Evolutionary conservation across 2,329 filamentous ascomycete species (phyloP), one percentile per base, ranked within the genome.

Genomic region (Colletotrichum scovillei): DNA sequence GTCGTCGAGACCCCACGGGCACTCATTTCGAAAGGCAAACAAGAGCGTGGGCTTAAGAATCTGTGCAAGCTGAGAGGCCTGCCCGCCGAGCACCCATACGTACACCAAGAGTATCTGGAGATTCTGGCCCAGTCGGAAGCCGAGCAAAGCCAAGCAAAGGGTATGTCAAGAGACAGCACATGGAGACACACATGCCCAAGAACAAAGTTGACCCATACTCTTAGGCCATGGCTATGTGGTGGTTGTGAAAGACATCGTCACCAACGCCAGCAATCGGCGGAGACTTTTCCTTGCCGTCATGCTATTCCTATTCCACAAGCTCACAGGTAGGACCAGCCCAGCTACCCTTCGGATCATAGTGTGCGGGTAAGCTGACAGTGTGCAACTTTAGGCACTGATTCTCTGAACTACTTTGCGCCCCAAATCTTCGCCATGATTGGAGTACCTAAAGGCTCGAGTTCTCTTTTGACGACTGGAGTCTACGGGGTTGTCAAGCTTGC

Each of bases 321-420:
- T 84, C 28, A 85, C 82, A 2, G 83, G 83, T 0, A 84, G 82
- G 1, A 84, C 76, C 85, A 85, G 72, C 85, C 81, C 49, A 81
- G 82, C 0, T 28, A 5, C 3, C 8, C 22, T 7, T n/a, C 3
- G n/a, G 5, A 4, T 82, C 82, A 66, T 55, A 22, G 22, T 22
- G 22, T 22, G 22, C 22, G 22, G 22, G 84, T 75, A 84, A 84
- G 42, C 81, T 84, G 35, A 84, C 82, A 2, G 82, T 83, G 19
- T 4, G 42, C 19, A 19, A 19, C 19, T 49, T 11, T 22, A 49
- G 42, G 42, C 0, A 84, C 82, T 4, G 82, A 84, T 73, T 79
- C 78, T 8, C 67, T 85, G 19, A 85, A 84, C 77, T 85, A 85
- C 74, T 85, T 82, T 49, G 42, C 42, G 19, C 42, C 81, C 82